phyloP scores from a whole-genome alignment of 1,284 basidiomycete species.

The Singerocomus inundabilis region DNA sequence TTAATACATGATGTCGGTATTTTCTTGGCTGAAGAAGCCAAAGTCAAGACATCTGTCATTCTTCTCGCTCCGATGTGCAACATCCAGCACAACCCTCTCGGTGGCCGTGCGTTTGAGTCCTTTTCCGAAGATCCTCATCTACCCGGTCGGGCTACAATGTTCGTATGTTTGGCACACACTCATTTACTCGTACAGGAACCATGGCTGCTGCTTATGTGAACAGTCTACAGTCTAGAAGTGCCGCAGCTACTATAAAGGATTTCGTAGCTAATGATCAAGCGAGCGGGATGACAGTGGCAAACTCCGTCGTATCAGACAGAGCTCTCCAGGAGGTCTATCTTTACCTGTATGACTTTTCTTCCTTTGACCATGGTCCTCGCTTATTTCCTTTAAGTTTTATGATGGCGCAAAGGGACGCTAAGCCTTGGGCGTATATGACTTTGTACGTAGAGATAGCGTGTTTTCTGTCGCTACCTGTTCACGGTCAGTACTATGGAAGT shows the following conservation, averaged over 20 bases:
- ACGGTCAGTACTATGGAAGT: background rate
- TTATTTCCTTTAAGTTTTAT: background rate
- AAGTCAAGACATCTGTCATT: background rate
- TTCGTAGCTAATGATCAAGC: background rate
- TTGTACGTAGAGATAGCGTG: background rate
- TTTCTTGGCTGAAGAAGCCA: background rate
- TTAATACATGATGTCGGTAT: background rate
- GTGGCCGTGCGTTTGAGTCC: background rate
- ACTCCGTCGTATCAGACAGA: background rate
- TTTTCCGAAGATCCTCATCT: background rate
- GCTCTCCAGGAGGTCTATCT: background rate
- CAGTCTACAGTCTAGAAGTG: background rate
- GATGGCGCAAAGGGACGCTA: background rate
- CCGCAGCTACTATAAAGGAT: background rate
- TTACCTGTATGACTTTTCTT: background rate
- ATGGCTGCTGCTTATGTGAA: background rate
- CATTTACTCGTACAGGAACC: background rate
- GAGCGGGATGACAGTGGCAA: background rate
- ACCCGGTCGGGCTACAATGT: background rate
- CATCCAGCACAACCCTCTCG: background rate
- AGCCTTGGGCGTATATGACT: background rate
- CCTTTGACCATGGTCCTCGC: background rate
- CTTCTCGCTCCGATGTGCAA: background rate
- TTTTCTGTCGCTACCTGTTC: background rate
- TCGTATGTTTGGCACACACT: background rate